Evolutionary conservation across 75 land plant species (phyloP).

Genomic region (Larix kaempferi): DNA sequence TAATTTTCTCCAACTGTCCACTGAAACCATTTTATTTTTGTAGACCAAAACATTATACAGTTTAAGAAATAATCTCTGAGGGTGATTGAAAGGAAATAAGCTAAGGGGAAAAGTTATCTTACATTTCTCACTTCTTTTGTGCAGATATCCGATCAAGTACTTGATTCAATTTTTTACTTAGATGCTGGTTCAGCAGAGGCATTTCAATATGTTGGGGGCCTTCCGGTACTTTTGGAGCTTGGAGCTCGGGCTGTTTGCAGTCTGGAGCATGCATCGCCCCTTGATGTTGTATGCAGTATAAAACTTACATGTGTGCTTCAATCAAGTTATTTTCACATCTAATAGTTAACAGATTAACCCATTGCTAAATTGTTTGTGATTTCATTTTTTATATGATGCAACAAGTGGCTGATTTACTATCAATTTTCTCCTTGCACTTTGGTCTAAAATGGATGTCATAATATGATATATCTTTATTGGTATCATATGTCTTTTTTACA

Average conservation of each 20-base stretch:
- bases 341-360: neutral
- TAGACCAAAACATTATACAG: too few species aligned
- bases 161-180: conserved; percentile 64
- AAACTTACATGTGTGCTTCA: conserved; percentile 10
- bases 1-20: neutral
- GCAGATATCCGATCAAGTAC: conserved; percentile 64
- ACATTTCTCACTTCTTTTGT: neutral
- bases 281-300: conserved; percentile 56
- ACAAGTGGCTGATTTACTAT: neutral
- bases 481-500: too few species aligned
- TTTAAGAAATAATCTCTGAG: too few species aligned
- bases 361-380: neutral
- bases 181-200: conserved; percentile 92
- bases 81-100: neutral
- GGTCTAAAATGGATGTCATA: too few species aligned
- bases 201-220: conserved; percentile 78
- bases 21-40: neutral
- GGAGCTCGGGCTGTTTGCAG: conserved; percentile 80
- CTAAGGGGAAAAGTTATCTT: neutral
- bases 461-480: too few species aligned
- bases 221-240: conserved; percentile 59
- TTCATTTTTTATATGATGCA: neutral
- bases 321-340: neutral
- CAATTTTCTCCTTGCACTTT: neutral
- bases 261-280: conserved; percentile 70